These are phyloP conservation scores for Globisporangium nagaii DNA, from an alignment of 352 stramenopile genomes.

Conservation along the genomic window DNA sequence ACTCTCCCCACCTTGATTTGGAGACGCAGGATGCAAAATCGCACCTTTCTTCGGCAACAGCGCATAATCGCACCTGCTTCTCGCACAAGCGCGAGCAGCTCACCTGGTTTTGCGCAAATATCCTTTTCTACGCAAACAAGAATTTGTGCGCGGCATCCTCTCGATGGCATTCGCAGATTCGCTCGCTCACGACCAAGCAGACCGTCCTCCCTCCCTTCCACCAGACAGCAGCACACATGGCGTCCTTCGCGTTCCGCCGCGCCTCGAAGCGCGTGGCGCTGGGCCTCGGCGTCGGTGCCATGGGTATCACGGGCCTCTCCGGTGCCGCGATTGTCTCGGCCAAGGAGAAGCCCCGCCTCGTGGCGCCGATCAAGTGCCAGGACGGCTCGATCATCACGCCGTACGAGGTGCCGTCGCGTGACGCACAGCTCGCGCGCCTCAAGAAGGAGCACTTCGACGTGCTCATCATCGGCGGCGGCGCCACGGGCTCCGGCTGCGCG, in stretches of 20 bases:
- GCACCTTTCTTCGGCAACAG: neutral
- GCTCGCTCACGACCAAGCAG: conserved; percentile 11
- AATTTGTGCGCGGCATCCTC: too few relatives aligned
- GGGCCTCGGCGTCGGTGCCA: conserved; percentile 40
- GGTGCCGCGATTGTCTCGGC: conserved; percentile 59
- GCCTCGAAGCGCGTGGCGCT: conserved; percentile 47
- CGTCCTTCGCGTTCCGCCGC: conserved; percentile 53
- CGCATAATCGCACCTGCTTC: neutral
- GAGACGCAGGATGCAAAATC: too few relatives aligned
- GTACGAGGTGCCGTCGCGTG: conserved; percentile 73
- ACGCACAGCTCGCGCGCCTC: conserved; percentile 68
- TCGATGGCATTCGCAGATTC: conserved; percentile 40
- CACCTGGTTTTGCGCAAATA: too few relatives aligned
- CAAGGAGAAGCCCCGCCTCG: conserved; percentile 66
- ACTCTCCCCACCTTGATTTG: too few relatives aligned
- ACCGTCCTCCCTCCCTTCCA: neutral
- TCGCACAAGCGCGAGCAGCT: neutral
- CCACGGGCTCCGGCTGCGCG: conserved; percentile 88
- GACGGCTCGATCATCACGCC: conserved; percentile 80
- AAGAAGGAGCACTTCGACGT: conserved; percentile 91
- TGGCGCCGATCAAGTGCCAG: conserved; percentile 77
- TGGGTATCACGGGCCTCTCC: conserved; percentile 47
- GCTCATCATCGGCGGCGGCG: conserved; percentile 91
- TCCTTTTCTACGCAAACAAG: neutral
- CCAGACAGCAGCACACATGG: conserved; percentile 23